A percentile compares a stretch with the other conserved stretches of the same genome.
Conservation (phyloP, 768 basidiomycete species). For the Termitomyces sp. region DNA sequence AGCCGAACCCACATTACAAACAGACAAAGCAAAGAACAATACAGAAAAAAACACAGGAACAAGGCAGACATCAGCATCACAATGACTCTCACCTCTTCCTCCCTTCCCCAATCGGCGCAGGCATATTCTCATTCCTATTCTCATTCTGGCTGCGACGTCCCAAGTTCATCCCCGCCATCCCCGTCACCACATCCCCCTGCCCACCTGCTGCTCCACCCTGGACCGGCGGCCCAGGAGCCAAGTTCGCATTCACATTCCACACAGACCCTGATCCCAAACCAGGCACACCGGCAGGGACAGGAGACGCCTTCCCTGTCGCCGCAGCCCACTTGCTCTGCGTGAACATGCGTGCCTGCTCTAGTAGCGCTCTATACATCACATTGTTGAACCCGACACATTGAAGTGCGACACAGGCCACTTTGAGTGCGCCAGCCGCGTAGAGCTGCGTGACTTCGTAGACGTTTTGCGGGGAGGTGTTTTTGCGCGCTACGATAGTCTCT, state of each 20-base stretch:
- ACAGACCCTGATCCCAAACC: slow-evolving; percentile 14
- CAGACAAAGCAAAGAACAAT: not conserved
- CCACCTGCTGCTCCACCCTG: not conserved
- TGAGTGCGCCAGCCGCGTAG: slow-evolving; percentile 70
- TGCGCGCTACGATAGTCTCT: slow-evolving; percentile 69
- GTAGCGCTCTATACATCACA: slow-evolving; percentile 57
- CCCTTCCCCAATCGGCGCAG: slow-evolving; percentile 14
- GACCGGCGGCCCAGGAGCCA: not conserved
- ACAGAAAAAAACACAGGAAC: not conserved
- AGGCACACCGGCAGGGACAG: slow-evolving; percentile 7
- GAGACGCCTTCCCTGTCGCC: slow-evolving; percentile 8
- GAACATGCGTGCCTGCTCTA: slow-evolving; percentile 61
- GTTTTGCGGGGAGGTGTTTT: slow-evolving; percentile 77
- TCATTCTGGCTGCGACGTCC: slow-evolving; percentile 18
- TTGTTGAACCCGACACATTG: slow-evolving; percentile 79
- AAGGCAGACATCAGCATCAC: not conserved
- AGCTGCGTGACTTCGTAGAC: slow-evolving; percentile 73
- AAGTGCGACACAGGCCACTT: slow-evolving; percentile 69
- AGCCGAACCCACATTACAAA: not conserved
- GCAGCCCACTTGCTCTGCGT: slow-evolving; percentile 35
- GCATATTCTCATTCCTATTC: slow-evolving; percentile 20
- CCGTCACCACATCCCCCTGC: slow-evolving; percentile 12
- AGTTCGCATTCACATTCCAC: slow-evolving; percentile 14
- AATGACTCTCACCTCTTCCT: slow-evolving; percentile 12
- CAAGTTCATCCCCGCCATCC: slow-evolving; percentile 15